Evolutionary conservation across 345 rosid species (phyloP).

Genomic region (Physaria fendleri): DNA sequence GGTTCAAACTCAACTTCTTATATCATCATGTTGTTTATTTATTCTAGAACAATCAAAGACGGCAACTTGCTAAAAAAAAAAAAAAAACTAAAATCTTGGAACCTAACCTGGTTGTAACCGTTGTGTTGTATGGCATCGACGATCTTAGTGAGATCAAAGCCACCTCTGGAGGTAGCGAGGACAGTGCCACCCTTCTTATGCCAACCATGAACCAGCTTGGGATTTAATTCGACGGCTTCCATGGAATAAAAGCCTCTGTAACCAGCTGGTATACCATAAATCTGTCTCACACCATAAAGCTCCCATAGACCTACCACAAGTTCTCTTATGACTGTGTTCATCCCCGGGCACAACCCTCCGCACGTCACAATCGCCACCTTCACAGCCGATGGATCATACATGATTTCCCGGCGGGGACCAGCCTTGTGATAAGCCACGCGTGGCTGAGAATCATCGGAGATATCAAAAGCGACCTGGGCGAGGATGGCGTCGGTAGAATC

Average conservation of each 20-base stretch:
- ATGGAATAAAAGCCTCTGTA: slow-evolving; percentile 78
- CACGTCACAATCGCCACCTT: slow-evolving; percentile 76
- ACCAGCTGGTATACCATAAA: slow-evolving; percentile 73
- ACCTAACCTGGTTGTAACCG: slow-evolving; percentile 53
- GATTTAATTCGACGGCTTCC: slow-evolving; percentile 44
- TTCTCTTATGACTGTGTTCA: slow-evolving; percentile 85
- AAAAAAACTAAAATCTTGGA: no score
- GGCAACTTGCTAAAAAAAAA: no score
- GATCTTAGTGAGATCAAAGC: slow-evolving; percentile 59
- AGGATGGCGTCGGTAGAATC: slow-evolving; percentile 50
- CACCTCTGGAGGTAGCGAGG: slow-evolving; percentile 82
- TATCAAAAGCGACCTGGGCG: slow-evolving; percentile 50
- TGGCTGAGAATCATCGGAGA: slow-evolving; percentile 27
- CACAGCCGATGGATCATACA: slow-evolving; percentile 37
- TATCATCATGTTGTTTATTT: no score
- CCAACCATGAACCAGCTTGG: slow-evolving; percentile 60
- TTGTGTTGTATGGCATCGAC: slow-evolving; percentile 57
- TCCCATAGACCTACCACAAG: slow-evolving; percentile 85
- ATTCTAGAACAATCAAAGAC: no score
- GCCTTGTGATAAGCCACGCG: slow-evolving; percentile 55
- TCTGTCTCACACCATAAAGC: slow-evolving; percentile 63
- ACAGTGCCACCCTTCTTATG: slow-evolving; percentile 81
- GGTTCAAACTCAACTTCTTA: neutral
- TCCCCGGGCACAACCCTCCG: slow-evolving; percentile 90
- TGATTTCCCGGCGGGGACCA: slow-evolving; percentile 58